Evolutionary conservation across 192 early-diverging fungal genomes (phyloP).

Genomic region (Backusella luteola): DNA sequence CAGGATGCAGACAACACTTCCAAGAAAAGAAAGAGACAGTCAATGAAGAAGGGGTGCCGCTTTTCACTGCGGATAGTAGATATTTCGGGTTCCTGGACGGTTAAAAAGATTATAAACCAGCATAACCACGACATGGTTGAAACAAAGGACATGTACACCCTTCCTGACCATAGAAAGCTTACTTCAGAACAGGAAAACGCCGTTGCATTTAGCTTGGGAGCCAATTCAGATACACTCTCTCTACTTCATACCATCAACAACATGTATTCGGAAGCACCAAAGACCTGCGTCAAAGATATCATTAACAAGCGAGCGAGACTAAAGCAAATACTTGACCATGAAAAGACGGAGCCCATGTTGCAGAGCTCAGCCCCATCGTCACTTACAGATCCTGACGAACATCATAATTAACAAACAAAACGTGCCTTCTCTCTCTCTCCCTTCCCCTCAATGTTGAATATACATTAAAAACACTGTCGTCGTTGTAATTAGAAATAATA

Average conservation of each 20-base stretch:
- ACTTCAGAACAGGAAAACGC: constrained; percentile 1
- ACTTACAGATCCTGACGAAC: constrained; percentile 1
- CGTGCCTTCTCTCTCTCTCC: not conserved
- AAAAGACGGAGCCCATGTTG: not conserved
- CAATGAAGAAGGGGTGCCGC: not conserved
- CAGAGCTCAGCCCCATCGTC: not conserved
- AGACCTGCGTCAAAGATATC: not conserved
- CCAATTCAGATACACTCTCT: not conserved
- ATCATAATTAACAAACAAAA: not conserved
- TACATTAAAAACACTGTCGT: not conserved
- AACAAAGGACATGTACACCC: not conserved
- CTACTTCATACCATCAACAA: constrained; percentile 1
- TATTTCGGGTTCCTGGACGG: constrained; percentile 6
- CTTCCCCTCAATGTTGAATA: not conserved
- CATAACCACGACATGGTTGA: not conserved
- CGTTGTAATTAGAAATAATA: not conserved
- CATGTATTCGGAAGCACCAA: not conserved
- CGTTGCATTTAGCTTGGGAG: not conserved
- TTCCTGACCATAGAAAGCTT: not conserved
- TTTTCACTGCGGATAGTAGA: constrained; percentile 5
- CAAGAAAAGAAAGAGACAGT: not conserved
- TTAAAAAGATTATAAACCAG: not conserved
- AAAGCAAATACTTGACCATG: constrained; percentile 3
- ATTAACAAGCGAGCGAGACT: not conserved
- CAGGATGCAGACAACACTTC: not conserved